Conservation (phyloP, 2,329 filamentous ascomycete species). For the Colletotrichum tropicicola region DNA sequence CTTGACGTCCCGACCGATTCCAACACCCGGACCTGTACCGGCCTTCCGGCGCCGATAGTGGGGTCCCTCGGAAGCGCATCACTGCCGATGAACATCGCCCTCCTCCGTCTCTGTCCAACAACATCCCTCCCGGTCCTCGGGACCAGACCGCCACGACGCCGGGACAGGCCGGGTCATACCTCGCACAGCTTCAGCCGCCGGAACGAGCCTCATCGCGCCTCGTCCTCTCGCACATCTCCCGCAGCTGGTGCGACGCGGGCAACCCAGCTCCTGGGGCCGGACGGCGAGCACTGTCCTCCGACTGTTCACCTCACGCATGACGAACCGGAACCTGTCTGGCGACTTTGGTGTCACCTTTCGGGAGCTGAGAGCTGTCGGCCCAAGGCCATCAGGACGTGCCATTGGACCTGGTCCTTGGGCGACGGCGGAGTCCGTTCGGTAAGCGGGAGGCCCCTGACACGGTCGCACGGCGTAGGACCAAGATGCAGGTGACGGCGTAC, state of each 20-base stretch:
- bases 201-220: constrained; percentile 56
- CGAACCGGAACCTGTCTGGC: not conserved
- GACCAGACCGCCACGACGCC: not conserved
- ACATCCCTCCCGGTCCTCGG: not conserved
- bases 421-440: not conserved
- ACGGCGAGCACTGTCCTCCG: not conserved
- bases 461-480: constrained; percentile 13
- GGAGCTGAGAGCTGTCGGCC: not conserved
- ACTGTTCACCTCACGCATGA: not conserved
- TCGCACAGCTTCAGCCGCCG: constrained; percentile 47
- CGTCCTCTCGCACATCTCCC: constrained; percentile 49
- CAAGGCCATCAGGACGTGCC: not conserved
- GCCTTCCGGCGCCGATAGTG: not conserved
- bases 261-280: constrained; percentile 45
- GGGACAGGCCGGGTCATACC: constrained; percentile 40
- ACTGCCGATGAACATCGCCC: not conserved
- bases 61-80: not conserved
- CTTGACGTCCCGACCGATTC: too few relatives aligned
- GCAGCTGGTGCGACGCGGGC: constrained; percentile 45
- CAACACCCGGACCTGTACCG: too few relatives aligned
- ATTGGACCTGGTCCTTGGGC: not conserved
- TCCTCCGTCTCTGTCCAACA: not conserved
- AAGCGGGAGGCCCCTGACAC: not conserved
- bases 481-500: constrained; percentile 26
- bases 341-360: not conserved